Base-by-base conservation (phyloP, 768 basidiomycete genomes). In the Gautieria morchelliformis region DNA sequence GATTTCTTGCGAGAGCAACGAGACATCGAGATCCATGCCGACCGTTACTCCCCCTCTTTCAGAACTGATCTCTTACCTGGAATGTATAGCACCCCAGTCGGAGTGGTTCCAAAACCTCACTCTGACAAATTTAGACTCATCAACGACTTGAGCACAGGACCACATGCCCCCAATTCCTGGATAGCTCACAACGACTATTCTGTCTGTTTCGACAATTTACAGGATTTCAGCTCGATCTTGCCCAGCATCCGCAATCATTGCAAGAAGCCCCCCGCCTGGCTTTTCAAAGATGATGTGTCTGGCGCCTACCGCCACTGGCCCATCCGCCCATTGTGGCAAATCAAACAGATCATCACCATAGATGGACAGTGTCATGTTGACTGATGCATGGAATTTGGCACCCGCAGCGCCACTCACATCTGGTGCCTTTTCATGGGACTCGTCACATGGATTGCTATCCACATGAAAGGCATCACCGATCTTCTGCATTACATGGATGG, bases 291-390 rank as follows among this genome's bases (percentile, higher is more conserved):
- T 0, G 72, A 78, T 50, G 66, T 78, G 0, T 56, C 66, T 0
- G 63, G 70, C 11, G 76, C 76, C 0, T 78, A 75, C 33, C 62
- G 68, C 0, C 64, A 67, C 0, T 52, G 74, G 11, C 76, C 74
- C 0, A 63, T 74, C 59, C 70, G 75, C 45, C 72, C 69, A 0
- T 42, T 63, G 0, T 77, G 75, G 75, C 73, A 78, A 49, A 57
- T 77, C 1, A 71, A 71, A 17, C 75, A 77, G 39, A 53, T 74
- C 0, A 62, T 70, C 5, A 61, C 30, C 1, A 35, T 63, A 0
- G 60, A 64, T 47, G 45, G 58, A 7, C 44, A 52, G 12, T 46
- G 60, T 3, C 58, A 64, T 51, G 59, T 76, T 14, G 71, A 73
- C 59, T 59, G 70, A 3, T 65, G 67, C 59, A n/a, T n/a, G n/a